Evolutionary conservation across 2,329 filamentous ascomycete genomes (phyloP), one percentile per base, ranked within the genome.

Genomic region (Zarea fungicola): DNA sequence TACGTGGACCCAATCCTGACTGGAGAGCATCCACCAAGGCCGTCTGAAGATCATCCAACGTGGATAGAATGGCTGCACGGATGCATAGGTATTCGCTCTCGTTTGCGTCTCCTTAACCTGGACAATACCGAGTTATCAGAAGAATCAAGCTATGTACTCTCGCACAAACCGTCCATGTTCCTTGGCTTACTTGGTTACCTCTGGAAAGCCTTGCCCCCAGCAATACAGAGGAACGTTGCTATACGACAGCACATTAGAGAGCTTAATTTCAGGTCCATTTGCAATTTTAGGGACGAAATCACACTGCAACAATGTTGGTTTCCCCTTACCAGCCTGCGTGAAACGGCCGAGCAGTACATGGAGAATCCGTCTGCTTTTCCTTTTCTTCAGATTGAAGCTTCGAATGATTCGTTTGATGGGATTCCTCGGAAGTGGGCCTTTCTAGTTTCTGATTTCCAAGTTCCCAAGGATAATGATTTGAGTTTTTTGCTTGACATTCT

Each of bases 171-270:
- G n/a, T 16, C 28, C 7, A 35, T 10, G 3, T 47, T 46, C n/a
- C 26, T 51, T n/a, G 42, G 35, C n/a, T n/a, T 51, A 21, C 31
- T 51, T 16, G 49, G 47, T 21, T 25, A 51, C 31, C 42, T 51
- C 14, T 51, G 49, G 49, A 32, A 23, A 21, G 11, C 46, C 19
- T 19, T 42, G 16, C 31, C 35, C 25, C 13, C 7, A 11, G 18
- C n/a, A 9, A 23, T 36, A 14, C 41, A 26, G 22, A 23, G 23
- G 5, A 35, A 36, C 22, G 18, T 13, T 5, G 2, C n/a, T 19
- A 21, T 42, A 13, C 36, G 16, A 19, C 10, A 23, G 10, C n/a
- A 14, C 8, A 28, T 40, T 25, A 31, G 26, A 14, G 26, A 26
- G 40, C 14, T 51, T 10, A n/a, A 34, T 25, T 36, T 36, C 19